These are phyloP conservation scores for Fraxinus greggii DNA, from an alignment of 305 asterid genomes.

Conservation along the genomic window DNA sequence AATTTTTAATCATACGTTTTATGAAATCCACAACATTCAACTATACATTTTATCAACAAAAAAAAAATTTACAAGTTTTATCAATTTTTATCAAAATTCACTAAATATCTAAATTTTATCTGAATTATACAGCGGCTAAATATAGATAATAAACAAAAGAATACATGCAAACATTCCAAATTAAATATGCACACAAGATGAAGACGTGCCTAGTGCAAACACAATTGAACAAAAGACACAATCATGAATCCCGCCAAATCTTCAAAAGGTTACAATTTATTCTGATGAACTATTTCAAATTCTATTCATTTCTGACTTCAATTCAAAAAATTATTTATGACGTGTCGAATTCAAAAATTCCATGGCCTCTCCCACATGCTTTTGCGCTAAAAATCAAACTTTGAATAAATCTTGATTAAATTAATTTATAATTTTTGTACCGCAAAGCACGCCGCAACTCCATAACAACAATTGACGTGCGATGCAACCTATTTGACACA, in stretches of 20 bases:
- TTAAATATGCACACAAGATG: neutral
- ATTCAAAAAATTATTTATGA: neutral
- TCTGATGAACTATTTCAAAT: neutral
- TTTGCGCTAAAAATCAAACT: conserved; percentile 26
- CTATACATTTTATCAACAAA: neutral
- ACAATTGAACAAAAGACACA: neutral
- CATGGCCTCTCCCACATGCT: conserved; percentile 31
- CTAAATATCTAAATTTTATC: neutral
- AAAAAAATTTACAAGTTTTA: no score
- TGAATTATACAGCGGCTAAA: neutral
- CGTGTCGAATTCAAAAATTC: conserved; percentile 7
- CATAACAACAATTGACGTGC: neutral
- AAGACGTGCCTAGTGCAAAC: neutral
- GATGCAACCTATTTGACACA: neutral
- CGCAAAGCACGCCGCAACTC: neutral
- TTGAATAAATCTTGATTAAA: neutral
- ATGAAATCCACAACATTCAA: neutral
- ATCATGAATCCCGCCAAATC: neutral
- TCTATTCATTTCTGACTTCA: conserved; percentile 8
- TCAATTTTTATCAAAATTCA: no score
- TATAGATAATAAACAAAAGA: neutral
- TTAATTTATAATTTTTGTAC: neutral
- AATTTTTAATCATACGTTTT: neutral
- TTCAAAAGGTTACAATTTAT: neutral
- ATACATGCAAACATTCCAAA: neutral